phyloP scores from a whole-genome alignment of 768 basidiomycete genomes.

The Boletus sp. region DNA sequence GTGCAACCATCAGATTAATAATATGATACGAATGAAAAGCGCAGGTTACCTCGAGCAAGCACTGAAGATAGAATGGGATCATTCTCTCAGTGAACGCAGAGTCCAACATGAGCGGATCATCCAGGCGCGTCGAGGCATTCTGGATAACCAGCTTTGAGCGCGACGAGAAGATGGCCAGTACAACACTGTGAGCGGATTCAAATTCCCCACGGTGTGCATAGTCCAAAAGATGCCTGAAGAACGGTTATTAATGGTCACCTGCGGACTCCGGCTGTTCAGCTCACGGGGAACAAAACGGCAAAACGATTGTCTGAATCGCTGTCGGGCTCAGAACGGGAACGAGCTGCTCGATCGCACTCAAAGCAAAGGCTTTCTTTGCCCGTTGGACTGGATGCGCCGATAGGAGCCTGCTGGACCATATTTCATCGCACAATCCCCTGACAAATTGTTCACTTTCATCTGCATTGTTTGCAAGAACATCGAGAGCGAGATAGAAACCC shows the following conservation, averaged over 20 bases:
- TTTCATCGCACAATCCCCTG: conserved; percentile 33
- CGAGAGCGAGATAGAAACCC: conserved; percentile 73
- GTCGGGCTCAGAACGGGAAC: conserved; percentile 54
- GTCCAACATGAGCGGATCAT: conserved; percentile 18
- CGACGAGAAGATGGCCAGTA: conserved; percentile 69
- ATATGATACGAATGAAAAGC: not conserved
- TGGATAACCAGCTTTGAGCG: conserved; percentile 41
- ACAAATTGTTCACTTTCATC: conserved; percentile 39
- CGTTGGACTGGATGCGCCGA: conserved; percentile 25
- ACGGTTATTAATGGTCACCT: not conserved
- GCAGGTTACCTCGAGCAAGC: conserved; percentile 61
- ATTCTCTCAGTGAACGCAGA: conserved; percentile 49
- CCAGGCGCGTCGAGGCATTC: not conserved
- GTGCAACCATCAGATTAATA: not conserved
- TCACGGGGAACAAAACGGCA: conserved; percentile 65
- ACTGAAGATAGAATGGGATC: conserved; percentile 70
- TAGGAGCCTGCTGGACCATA: conserved; percentile 23
- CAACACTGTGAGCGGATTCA: conserved; percentile 82
- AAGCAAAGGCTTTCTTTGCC: conserved; percentile 54
- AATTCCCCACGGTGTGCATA: conserved; percentile 67
- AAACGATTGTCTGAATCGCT: conserved; percentile 52
- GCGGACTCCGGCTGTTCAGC: conserved; percentile 23
- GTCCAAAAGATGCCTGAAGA: conserved; percentile 55
- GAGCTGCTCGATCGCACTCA: conserved; percentile 78
- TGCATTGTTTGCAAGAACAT: conserved; percentile 53